phyloP scores from a whole-genome alignment of 2,329 filamentous ascomycete genomes.

The Epichloe glyceriae region DNA sequence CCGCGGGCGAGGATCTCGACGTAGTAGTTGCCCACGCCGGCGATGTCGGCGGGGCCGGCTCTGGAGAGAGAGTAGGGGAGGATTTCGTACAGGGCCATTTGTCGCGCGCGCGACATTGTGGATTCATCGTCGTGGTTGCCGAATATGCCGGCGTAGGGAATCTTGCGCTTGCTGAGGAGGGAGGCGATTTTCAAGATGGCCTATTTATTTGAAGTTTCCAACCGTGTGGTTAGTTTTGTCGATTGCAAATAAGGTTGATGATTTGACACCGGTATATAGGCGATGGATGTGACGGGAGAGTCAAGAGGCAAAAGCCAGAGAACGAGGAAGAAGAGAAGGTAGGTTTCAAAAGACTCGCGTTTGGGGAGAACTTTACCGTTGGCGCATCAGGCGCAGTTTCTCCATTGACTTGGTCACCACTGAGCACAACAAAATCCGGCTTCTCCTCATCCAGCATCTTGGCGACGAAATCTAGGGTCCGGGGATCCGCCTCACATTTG shows the following conservation, averaged over 20 bases:
- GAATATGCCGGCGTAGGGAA: slow-evolving; percentile 89
- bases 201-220: slow-evolving; percentile 21
- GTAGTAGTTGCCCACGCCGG: slow-evolving; percentile 90
- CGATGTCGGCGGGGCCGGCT: slow-evolving; percentile 69
- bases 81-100: slow-evolving; percentile 77
- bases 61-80: slow-evolving; percentile 83
- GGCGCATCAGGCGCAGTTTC: slow-evolving; percentile 85
- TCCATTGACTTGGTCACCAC: slow-evolving; percentile 91
- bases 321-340: neutral
- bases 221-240: neutral
- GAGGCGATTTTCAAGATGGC: slow-evolving; percentile 89
- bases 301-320: neutral
- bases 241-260: slow-evolving; percentile 10
- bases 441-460: slow-evolving; percentile 82
- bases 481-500: slow-evolving; percentile 79
- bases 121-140: slow-evolving; percentile 96
- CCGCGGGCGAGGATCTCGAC: slow-evolving; percentile 78
- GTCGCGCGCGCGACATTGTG: slow-evolving; percentile 57
- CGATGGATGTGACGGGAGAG: too few relatives aligned
- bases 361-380: slow-evolving; percentile 38
- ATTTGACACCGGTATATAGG: neutral
- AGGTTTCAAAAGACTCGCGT: neutral
- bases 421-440: slow-evolving; percentile 82
- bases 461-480: slow-evolving; percentile 80
- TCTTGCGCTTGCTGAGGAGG: slow-evolving; percentile 71